A percentile compares a stretch with the other conserved stretches of the same genome.
phyloP scores from a whole-genome alignment of 2,329 filamentous ascomycete species.

The Cladophialophora immunda region DNA sequence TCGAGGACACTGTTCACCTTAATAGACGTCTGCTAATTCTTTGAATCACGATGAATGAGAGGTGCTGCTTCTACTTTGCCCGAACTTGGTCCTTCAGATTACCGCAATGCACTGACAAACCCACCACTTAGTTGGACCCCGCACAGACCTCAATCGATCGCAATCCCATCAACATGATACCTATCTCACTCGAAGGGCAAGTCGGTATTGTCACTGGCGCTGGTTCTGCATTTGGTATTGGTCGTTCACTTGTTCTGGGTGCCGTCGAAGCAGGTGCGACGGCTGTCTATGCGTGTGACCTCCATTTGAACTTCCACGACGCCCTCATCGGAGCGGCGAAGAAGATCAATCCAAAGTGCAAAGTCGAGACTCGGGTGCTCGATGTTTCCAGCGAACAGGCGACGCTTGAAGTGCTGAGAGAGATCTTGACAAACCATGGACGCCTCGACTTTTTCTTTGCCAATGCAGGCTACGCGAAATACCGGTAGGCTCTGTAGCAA shows the following conservation, averaged over 20 bases:
- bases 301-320: not conserved
- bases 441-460: slow-evolving; percentile 11
- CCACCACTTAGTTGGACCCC: too few relatives aligned
- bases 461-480: slow-evolving; percentile 6
- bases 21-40: too few relatives aligned
- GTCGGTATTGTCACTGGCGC: slow-evolving; percentile 43
- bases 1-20: too few relatives aligned
- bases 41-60: too few relatives aligned
- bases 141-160: too few relatives aligned
- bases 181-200: slow-evolving; percentile 9
- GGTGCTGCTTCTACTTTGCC: too few relatives aligned
- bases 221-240: slow-evolving; percentile 41
- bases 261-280: slow-evolving; percentile 22
- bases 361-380: not conserved
- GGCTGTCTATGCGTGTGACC: not conserved
- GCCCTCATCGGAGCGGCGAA: not conserved
- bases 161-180: too few relatives aligned
- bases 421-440: not conserved
- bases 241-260: slow-evolving; percentile 37
- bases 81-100: too few relatives aligned
- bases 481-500: too few relatives aligned
- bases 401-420: not conserved
- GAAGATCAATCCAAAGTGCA: not conserved
- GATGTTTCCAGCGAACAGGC: not conserved
- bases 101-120: too few relatives aligned